Evolutionary conservation across 305 asterid species (phyloP).

Genomic region (Solanum hybrid): DNA sequence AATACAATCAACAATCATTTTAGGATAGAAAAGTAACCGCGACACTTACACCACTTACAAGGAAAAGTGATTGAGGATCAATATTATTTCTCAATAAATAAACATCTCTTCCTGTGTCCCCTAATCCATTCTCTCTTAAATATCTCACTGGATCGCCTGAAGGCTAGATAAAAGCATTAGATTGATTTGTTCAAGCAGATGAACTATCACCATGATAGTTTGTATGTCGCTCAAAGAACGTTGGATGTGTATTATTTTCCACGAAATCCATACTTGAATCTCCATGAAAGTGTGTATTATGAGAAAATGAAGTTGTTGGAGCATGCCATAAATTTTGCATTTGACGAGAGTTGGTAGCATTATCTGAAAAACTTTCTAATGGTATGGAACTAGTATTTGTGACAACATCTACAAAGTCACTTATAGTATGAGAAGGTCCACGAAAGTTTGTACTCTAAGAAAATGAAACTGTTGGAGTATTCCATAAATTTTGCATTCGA

Average conservation of each 20-base stretch:
- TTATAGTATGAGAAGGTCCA: background rate
- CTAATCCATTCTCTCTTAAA: background rate
- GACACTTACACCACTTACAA: background rate
- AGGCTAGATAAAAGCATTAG: background rate
- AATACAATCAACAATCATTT: too few relatives aligned
- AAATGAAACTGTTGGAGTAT: background rate
- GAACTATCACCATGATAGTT: background rate
- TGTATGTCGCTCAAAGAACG: background rate
- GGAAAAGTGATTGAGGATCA: background rate
- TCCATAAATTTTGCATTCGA: background rate
- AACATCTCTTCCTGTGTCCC: background rate
- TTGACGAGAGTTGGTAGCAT: background rate
- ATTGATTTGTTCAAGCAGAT: background rate
- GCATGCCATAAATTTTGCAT: background rate
- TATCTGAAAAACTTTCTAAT: background rate
- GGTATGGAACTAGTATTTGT: background rate
- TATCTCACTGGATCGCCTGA: background rate
- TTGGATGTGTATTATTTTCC: background rate
- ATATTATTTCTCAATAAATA: too few relatives aligned
- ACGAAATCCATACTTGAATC: background rate
- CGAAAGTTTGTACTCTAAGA: too few relatives aligned
- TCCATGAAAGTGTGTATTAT: background rate
- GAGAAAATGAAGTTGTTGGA: background rate
- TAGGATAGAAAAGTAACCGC: background rate
- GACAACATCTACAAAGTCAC: background rate